These are phyloP conservation scores for Backusella luteola DNA, from an alignment of 192 early-diverging fungal species.

Conservation along the genomic window DNA sequence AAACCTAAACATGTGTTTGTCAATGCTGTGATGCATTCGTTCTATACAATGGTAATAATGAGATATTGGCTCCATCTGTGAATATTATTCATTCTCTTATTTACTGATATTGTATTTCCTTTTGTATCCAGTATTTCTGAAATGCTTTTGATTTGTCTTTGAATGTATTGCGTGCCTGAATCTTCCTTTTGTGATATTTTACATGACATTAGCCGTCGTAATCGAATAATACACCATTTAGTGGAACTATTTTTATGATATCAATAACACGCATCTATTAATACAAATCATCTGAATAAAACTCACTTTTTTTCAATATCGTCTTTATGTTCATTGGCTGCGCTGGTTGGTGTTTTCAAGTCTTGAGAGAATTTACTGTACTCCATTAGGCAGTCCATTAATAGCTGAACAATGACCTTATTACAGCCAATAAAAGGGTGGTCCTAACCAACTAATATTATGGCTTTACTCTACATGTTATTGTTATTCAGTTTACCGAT, in stretches of 20 bases:
- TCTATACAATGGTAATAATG: not conserved
- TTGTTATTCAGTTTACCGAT: constrained; percentile 7
- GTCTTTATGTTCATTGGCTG: not conserved
- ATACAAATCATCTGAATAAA: no score
- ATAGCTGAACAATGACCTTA: not conserved
- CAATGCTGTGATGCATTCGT: not conserved
- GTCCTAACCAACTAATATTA: not conserved
- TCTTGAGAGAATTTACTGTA: not conserved
- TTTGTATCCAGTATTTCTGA: not conserved
- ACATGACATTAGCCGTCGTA: not conserved
- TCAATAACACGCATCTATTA: not conserved
- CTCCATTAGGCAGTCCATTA: not conserved
- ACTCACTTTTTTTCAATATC: not conserved
- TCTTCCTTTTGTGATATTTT: not conserved
- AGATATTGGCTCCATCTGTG: no score
- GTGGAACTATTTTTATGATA: not conserved
- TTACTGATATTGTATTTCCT: not conserved
- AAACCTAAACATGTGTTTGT: not conserved
- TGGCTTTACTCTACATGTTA: not conserved
- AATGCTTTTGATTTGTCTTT: not conserved
- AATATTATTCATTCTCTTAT: not conserved
- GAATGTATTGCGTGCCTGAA: not conserved
- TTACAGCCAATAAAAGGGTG: constrained; percentile 7
- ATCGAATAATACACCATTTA: constrained; percentile 7
- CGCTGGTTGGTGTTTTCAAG: not conserved